Base-by-base conservation (phyloP, 2,329 filamentous ascomycete species). In the Verticillium nubilum region DNA sequence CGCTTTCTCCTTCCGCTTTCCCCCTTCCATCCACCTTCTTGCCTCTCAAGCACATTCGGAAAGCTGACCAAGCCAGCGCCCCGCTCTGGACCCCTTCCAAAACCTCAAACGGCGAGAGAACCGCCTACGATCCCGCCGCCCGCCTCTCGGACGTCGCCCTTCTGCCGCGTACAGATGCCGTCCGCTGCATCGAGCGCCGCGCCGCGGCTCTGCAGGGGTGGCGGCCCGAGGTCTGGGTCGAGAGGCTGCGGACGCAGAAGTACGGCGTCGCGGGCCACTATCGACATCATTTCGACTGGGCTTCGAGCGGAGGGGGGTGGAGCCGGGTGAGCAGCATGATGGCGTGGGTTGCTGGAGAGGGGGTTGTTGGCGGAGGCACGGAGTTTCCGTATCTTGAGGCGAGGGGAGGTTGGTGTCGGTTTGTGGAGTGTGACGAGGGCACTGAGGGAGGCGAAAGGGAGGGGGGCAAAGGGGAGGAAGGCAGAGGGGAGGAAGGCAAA, bases 241-340 rank as follows among this genome's bases (percentile, higher is more conserved):
- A 84, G 67, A 73, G 79, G 4, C 71, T 83, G 56, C 76, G 81
- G 33, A 79, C 79, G 26, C 81, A 84, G 70, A 74, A 77, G 28
- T 84, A 84, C 64, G 56, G 47, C n/a, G 62, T 62, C 17, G 74
- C 72, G 5, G 80, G 80, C 1, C 80, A 83, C 68, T 84, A 84
- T 67, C 71, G 69, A 50, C 80, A 82, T 61, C 81, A 84, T 67
- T 83, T 80, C 62, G 81, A 84, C 72, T 84, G 80, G 80, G 79
- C 75, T 57, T 72, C 68, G 2, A 75, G 72, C 54, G 65, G 65
- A 1, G 71, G 71, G 4, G 78, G 78, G 2, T 80, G 78, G 78
- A 78, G 77, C 1, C 72, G 81, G 10, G 79, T 82, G 52, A 80
- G 79, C 64, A 82, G 78, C 63, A 76, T 83, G 58, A 83, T 84